Evolutionary conservation across 176 grass and related monocot species (phyloP).

Genomic region (Oryza punctata): DNA sequence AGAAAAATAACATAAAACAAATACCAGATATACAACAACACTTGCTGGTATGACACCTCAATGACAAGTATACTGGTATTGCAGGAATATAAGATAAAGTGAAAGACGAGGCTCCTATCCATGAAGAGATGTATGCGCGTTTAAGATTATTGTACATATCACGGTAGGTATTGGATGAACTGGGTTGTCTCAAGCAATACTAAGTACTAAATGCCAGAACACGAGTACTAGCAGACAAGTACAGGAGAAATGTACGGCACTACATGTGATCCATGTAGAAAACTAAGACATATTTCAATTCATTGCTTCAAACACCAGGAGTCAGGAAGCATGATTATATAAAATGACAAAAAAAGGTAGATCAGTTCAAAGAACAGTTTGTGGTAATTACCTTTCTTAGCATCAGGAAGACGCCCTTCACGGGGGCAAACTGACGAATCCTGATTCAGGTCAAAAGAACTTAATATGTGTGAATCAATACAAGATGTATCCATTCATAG

Average conservation of each 20-base stretch:
- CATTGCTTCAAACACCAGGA: background rate
- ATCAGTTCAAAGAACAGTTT: background rate
- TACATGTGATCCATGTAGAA: background rate
- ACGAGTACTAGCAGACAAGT: background rate
- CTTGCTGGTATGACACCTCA: background rate
- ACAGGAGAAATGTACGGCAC: background rate
- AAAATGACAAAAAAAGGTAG: background rate
- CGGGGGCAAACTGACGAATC: constrained; percentile 89
- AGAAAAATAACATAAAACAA: background rate
- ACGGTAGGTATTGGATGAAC: background rate
- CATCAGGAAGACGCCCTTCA: constrained; percentile 90
- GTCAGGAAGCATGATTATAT: background rate
- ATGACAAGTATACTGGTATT: background rate
- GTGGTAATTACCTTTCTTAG: constrained; percentile 72
- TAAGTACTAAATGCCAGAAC: background rate
- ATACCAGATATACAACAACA: background rate
- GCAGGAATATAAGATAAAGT: background rate
- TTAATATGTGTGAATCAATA: constrained; percentile 22
- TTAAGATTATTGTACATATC: background rate
- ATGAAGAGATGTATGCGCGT: background rate
- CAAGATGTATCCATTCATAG: constrained; percentile 14
- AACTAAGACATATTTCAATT: background rate
- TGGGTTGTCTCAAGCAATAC: background rate
- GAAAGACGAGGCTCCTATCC: background rate
- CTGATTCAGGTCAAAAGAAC: constrained; percentile 50